phyloP scores from a whole-genome alignment of 192 early-diverging fungal species.

The Dissophora globulifera region DNA sequence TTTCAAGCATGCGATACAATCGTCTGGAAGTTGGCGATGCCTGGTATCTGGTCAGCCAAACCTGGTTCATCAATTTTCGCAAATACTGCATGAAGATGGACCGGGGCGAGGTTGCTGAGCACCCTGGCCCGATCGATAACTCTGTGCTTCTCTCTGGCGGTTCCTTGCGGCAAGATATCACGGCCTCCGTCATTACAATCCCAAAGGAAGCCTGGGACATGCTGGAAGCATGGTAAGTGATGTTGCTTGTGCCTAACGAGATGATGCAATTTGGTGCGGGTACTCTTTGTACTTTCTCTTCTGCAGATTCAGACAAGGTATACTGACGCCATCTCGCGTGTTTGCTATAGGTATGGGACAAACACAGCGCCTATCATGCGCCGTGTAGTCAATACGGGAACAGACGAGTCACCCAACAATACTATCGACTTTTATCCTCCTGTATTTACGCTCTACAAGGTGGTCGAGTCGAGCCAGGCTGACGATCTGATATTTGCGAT shows the following conservation, averaged over 20 bases:
- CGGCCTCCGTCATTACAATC: slow-evolving; percentile 47
- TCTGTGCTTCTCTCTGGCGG: slow-evolving; percentile 47
- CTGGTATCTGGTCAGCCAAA: slow-evolving; percentile 61
- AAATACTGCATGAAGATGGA: slow-evolving; percentile 47
- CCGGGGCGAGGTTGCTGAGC: slow-evolving; percentile 26
- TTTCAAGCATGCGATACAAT: neutral
- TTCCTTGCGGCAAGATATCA: slow-evolving; percentile 47
- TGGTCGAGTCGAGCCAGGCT: slow-evolving; percentile 23
- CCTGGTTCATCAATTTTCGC: slow-evolving; percentile 60
- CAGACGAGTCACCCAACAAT: slow-evolving; percentile 16
- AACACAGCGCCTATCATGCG: slow-evolving; percentile 52
- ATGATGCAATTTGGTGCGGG: no score
- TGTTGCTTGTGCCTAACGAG: no score
- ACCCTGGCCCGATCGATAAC: slow-evolving; percentile 63
- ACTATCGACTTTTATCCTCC: slow-evolving; percentile 57
- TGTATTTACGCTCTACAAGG: slow-evolving; percentile 41
- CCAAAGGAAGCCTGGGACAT: slow-evolving; percentile 61
- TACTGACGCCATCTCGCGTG: neutral
- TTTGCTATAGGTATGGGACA: slow-evolving; percentile 53
- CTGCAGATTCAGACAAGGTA: no score
- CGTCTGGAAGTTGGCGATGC: slow-evolving; percentile 20
- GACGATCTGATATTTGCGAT: slow-evolving; percentile 12
- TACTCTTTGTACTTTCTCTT: no score
- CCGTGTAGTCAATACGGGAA: slow-evolving; percentile 37
- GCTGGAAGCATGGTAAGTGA: slow-evolving; percentile 59